phyloP scores from a whole-genome alignment of 495 filamentous ascomycete species.

The Penicillium herquei region DNA sequence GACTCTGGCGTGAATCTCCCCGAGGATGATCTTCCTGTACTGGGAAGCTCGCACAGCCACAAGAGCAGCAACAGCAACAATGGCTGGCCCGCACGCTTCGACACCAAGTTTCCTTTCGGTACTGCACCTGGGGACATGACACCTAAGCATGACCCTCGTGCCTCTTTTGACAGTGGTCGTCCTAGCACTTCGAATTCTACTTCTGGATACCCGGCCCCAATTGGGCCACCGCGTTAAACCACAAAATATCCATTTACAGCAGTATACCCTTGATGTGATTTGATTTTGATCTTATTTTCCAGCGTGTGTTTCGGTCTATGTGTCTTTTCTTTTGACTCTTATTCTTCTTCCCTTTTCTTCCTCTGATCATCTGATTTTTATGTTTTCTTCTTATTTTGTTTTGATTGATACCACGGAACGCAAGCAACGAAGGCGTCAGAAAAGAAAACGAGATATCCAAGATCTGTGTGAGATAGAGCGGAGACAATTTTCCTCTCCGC shows the following conservation, averaged over 20 bases:
- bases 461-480: slow-evolving; percentile 29
- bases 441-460: slow-evolving; percentile 39
- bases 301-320: slow-evolving; percentile 29
- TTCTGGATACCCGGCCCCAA: slow-evolving; percentile 90
- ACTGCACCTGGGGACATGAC: slow-evolving; percentile 76
- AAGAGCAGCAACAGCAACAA: slow-evolving; percentile 60
- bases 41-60: slow-evolving; percentile 56
- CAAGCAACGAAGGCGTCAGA: slow-evolving; percentile 34
- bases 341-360: slow-evolving; percentile 17
- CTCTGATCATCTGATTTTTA: slow-evolving; percentile 12
- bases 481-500: slow-evolving; percentile 5
- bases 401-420: slow-evolving; percentile 47
- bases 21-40: slow-evolving; percentile 73
- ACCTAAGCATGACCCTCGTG: slow-evolving; percentile 74
- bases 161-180: slow-evolving; percentile 85
- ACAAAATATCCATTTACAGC: slow-evolving; percentile 57
- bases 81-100: slow-evolving; percentile 61
- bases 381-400: slow-evolving; percentile 16
- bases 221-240: slow-evolving; percentile 78
- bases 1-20: slow-evolving; percentile 91
- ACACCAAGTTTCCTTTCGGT: slow-evolving; percentile 65
- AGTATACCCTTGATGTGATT: slow-evolving; percentile 52
- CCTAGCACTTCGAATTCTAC: slow-evolving; percentile 92
- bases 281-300: slow-evolving; percentile 1
- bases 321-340: slow-evolving; percentile 22